Conservation (phyloP, 495 filamentous ascomycete genomes). For the Daldinia vernicosa region DNA sequence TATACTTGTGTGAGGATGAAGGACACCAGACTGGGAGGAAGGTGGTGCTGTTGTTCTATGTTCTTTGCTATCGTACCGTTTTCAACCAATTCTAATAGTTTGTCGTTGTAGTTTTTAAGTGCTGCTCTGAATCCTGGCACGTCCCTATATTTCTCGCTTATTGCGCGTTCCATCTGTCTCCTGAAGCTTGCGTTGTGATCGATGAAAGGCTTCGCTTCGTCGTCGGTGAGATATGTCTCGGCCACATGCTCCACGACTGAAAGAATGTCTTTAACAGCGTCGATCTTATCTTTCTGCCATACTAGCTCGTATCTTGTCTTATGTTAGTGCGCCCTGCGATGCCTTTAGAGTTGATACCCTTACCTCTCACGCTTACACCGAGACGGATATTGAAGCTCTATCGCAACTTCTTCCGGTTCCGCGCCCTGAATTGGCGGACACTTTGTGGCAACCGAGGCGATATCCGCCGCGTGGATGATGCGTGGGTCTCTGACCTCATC, state of each 20-base stretch:
- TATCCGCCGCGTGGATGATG: conserved; percentile 72
- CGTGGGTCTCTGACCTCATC: conserved; percentile 64
- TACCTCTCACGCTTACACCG: conserved; percentile 73
- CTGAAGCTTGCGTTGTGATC: conserved; percentile 77
- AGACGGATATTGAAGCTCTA: conserved; percentile 78
- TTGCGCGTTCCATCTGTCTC: conserved; percentile 73
- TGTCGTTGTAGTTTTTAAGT: conserved; percentile 78
- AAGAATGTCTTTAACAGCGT: conserved; percentile 84
- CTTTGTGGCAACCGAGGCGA: conserved; percentile 62
- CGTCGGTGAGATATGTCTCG: conserved; percentile 75
- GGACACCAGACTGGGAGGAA: conserved; percentile 75
- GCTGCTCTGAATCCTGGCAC: conserved; percentile 72
- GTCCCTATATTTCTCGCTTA: conserved; percentile 68
- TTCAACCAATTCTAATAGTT: conserved; percentile 64
- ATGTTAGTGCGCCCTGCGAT: conserved; percentile 33
- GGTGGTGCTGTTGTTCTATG: conserved; percentile 68
- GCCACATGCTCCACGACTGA: conserved; percentile 78
- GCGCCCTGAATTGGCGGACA: conserved; percentile 59
- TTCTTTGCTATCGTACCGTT: conserved; percentile 74
- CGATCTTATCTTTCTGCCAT: conserved; percentile 81
- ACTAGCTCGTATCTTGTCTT: conserved; percentile 76
- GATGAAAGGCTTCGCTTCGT: conserved; percentile 70
- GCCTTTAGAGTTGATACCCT: conserved; percentile 24
- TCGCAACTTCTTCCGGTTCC: conserved; percentile 60
- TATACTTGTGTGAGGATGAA: conserved; percentile 89